Percentiles rank a stretch among this genome's conserved stretches.
Conservation (phyloP, 23 red algal species). For the Gracilaria vermiculophylla region DNA sequence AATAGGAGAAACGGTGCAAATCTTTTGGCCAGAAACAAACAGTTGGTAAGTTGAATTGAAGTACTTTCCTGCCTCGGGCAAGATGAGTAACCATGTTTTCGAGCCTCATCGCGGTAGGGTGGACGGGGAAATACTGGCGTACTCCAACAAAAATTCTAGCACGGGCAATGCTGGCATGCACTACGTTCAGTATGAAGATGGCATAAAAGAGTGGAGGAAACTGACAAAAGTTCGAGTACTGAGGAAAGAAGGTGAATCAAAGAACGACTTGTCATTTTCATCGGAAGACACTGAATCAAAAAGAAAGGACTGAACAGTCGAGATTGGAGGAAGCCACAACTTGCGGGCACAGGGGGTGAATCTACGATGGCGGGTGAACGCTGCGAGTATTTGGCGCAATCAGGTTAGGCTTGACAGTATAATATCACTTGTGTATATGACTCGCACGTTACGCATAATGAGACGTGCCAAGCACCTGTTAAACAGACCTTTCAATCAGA, state of each 20-base stretch:
- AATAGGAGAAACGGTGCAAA: background rate
- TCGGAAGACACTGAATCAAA: background rate
- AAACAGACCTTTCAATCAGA: no score
- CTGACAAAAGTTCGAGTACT: constrained; percentile 24
- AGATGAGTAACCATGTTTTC: background rate
- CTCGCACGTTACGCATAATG: no score
- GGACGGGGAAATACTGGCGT: constrained; percentile 26
- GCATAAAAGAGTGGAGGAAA: constrained; percentile 32
- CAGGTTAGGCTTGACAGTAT: no score
- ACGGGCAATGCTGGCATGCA: constrained; percentile 21
- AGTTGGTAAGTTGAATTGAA: background rate
- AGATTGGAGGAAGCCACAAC: no score
- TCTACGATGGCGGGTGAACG: no score
- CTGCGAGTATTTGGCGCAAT: no score
- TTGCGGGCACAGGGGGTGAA: no score
- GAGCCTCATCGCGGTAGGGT: background rate
- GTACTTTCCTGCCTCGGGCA: background rate
- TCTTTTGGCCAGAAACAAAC: constrained; percentile 6
- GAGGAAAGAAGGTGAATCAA: background rate
- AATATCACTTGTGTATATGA: no score
- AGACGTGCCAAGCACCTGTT: no score
- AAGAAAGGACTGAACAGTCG: no score
- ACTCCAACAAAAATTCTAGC: background rate
- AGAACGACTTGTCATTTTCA: background rate
- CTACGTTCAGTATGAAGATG: constrained; percentile 27